phyloP scores from a whole-genome alignment of 176 grass and related monocot genomes.

The Oryza coarctata region DNA sequence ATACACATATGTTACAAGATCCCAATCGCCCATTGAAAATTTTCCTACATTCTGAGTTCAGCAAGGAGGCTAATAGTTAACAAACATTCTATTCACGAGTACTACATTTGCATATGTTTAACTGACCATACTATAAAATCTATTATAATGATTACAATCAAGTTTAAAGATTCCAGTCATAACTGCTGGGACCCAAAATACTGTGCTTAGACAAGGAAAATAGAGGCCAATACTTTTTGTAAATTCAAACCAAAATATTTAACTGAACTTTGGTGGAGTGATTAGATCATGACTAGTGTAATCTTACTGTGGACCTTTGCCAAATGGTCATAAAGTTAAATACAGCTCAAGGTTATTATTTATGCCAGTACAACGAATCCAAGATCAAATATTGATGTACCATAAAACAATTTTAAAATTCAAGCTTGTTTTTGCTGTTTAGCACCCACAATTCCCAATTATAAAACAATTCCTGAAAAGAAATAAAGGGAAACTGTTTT shows the following conservation, averaged over 20 bases:
- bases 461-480: neutral
- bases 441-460: neutral
- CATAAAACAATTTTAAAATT: neutral
- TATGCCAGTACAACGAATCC: neutral
- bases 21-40: neutral
- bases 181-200: neutral
- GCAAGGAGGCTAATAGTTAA: neutral
- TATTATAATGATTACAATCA: neutral
- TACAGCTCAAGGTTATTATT: neutral
- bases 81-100: neutral
- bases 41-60: neutral
- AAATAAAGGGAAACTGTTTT: neutral
- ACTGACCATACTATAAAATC: neutral
- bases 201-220: neutral
- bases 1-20: neutral
- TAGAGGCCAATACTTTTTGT: neutral
- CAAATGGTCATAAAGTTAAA: neutral
- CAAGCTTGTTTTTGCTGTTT: slow-evolving; percentile 13
- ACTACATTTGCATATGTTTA: neutral
- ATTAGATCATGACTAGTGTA: neutral
- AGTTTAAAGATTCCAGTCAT: neutral
- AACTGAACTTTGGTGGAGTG: neutral
- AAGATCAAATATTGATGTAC: slow-evolving; percentile 8
- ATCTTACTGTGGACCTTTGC: neutral
- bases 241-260: neutral